Evolutionary conservation across 148 eudicot genomes (phyloP), one percentile per base, ranked within the genome.

Genomic region (Dianthus caryophyllus): DNA sequence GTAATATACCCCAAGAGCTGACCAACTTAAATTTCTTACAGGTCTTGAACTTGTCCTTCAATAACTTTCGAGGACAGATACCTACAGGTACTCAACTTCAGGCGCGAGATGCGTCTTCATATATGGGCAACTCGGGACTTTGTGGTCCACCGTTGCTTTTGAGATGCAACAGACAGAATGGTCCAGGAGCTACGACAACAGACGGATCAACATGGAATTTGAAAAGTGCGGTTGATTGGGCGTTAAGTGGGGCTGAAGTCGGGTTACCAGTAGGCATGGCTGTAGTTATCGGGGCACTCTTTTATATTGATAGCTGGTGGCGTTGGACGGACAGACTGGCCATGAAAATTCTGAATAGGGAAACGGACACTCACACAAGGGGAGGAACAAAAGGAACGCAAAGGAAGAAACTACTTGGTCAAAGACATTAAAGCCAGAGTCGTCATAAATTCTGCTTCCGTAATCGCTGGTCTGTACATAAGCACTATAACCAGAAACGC

Each of bases 81-180:
- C 85, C 85, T 31, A 22, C n/a, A 5, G 30, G 74, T 9, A 15
- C 47, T 2, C 78, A 78, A 11, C 73, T 78, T 49, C 75, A 72
- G 56, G 20, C 75, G 2, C 55, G 25, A 2, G 56, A 76, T 0
- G 64, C 59, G 62, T 33, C 31, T 16, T 70, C 84, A 13, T 81
- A 67, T 22, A 16, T n/a, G 18, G 74, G 78, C 7, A 82, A 79
- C 33, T 20, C 26, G 36, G 71, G 70, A 15, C 71, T 82, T 0
- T 75, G 68, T 21, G 80, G 82, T 4, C 65, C 75, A 65, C 75
- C 70, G 56, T 46, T 72, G 17, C 30, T 64, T 9, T 2, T 17
- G n/a, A 26, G 11, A 4, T 14, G 20, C 11, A 24, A 9, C 48
- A 61, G 10, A 16, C 22, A 10, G 14, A 43, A 21, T 16, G 56